Evolutionary conservation across 257 asterid species (phyloP).

Genomic region (Plantago ovata): DNA sequence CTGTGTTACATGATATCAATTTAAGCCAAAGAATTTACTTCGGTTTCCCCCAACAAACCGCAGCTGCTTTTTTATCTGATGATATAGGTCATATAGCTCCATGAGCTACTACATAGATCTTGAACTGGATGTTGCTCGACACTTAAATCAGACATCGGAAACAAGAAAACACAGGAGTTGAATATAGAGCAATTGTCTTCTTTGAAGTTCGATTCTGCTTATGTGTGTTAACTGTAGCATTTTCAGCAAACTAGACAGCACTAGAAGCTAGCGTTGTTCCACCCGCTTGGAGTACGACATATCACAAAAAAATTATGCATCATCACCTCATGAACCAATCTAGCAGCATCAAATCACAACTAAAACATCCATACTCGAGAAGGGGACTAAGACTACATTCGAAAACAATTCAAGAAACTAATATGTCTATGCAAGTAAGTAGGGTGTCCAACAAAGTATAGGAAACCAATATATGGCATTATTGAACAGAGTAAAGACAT

Average conservation of each 20-base stretch:
- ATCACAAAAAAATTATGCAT: neutral
- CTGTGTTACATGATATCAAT: no score
- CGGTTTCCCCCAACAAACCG: no score
- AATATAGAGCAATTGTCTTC: neutral
- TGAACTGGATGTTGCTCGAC: neutral
- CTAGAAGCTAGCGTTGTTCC: neutral
- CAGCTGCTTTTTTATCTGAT: no score
- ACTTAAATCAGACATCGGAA: neutral
- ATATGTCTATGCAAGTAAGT: no score
- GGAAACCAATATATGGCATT: conserved; percentile 15
- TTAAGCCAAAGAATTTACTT: no score
- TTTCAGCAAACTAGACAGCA: neutral
- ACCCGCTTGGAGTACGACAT: no score
- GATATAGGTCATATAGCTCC: no score
- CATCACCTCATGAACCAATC: conserved; percentile 1
- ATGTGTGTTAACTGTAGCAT: neutral
- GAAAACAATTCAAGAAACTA: no score
- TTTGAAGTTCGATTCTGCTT: neutral
- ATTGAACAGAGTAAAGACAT: neutral
- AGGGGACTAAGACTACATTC: no score
- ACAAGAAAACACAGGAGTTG: neutral
- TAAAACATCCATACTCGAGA: no score
- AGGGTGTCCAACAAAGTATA: no score
- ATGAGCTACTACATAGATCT: no score
- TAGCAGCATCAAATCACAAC: neutral